Evolutionary conservation across 441 rosid species (phyloP), one percentile per base, ranked within the genome.

Genomic region (Brassica hybrid): DNA sequence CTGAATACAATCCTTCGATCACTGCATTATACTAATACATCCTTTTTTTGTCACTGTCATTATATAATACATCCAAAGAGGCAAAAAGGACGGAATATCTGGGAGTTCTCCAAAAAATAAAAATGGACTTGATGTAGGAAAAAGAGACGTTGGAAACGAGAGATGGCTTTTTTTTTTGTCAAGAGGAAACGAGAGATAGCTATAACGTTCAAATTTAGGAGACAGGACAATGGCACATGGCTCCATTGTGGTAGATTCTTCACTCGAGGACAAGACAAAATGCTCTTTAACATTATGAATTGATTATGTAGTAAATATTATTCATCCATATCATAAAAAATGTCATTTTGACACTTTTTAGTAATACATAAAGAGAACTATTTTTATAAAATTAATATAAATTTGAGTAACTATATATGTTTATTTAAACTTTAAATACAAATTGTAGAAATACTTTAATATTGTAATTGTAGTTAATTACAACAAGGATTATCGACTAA

Each of bases 141-240:
- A 65, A 45, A 78, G 54, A 72, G 71, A 77, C 81, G 81, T 72
- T 77, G 64, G 67, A 66, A 43, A 66, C 5, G 7, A 72, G 67
- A 77, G 52, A 43, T 43, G 12, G 3, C 30, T 25, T 25, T 0
- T 25, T 25, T 25, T 25, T 25, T 25, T 25, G 30, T 25, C 30
- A 25, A 25, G 30, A 25, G 30, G 30, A 25, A 25, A 25, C 30
- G 30, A 25, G 30, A 25, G 30, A 25, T 25, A 25, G 23, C 56
- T 65, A 23, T 23, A 23, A 77, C 81, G 81, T 77, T 77, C 76
- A 59, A 57, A 43, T 30, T 43, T 43, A 43, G 52, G 14, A 43
- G 52, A 43, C 52, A 43, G 54, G 59, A 71, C 60, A 64, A 64
- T 57, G 18, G 3, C 81, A 77, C 52, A 65, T 65, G 80, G 41